phyloP scores from a whole-genome alignment of 2,329 filamentous ascomycete genomes.

The Juglanconis sp. region DNA sequence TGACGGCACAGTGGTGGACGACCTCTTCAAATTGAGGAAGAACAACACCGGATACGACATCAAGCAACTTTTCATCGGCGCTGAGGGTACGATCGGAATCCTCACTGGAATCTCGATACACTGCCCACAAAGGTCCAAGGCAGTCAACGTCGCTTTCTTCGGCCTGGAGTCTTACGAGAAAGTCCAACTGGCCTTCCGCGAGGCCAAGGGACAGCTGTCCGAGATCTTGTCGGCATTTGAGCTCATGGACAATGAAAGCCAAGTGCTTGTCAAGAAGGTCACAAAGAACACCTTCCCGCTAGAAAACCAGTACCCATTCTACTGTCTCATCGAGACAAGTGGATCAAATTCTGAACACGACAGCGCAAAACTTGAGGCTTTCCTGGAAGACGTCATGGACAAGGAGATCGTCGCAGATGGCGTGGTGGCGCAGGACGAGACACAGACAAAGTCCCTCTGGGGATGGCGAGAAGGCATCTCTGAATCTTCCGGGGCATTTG shows the following conservation, averaged over 20 bases:
- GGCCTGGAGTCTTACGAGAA: constrained; percentile 88
- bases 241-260: constrained; percentile 86
- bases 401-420: constrained; percentile 85
- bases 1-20: constrained; percentile 87
- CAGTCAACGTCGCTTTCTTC: constrained; percentile 93
- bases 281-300: constrained; percentile 77
- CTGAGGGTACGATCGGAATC: constrained; percentile 90
- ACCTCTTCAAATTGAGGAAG: constrained; percentile 84
- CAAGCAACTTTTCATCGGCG: constrained; percentile 95
- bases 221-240: constrained; percentile 98
- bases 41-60: constrained; percentile 99
- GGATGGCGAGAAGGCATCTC: constrained; percentile 90
- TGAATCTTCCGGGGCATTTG: constrained; percentile 83
- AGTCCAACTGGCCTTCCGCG: constrained; percentile 78
- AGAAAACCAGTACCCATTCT: constrained; percentile 84
- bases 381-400: constrained; percentile 88
- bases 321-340: constrained; percentile 94
- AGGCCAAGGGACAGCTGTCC: constrained; percentile 84
- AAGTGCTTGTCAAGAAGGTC: constrained; percentile 71
- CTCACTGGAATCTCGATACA: constrained; percentile 87
- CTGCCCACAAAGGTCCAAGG: constrained; percentile 81
- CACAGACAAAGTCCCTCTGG: constrained; percentile 83
- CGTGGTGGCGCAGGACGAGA: constrained; percentile 89
- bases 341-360: constrained; percentile 94
- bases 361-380: constrained; percentile 81